Percentiles rank a stretch among this genome's conserved stretches.
These are phyloP conservation scores for Neonectria punicea DNA, from an alignment of 2,329 filamentous ascomycete species.

Conservation along the genomic window DNA sequence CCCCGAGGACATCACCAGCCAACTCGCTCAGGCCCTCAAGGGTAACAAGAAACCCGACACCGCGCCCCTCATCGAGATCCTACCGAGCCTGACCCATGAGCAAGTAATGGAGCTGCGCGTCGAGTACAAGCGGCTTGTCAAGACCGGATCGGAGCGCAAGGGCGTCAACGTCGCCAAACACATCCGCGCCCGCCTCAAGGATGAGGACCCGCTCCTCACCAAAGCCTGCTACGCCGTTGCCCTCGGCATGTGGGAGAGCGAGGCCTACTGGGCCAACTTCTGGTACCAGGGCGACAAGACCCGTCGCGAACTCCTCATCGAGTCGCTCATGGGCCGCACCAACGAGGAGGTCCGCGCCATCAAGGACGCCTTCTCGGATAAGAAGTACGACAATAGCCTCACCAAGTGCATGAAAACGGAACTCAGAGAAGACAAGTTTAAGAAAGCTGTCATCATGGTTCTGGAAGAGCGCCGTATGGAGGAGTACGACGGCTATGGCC, in stretches of 20 bases:
- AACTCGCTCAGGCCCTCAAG: slow-evolving; percentile 79
- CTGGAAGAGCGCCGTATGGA: slow-evolving; percentile 87
- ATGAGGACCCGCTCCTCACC: slow-evolving; percentile 79
- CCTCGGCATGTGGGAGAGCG: slow-evolving; percentile 89
- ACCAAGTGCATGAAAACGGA: slow-evolving; percentile 90
- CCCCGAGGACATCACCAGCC: slow-evolving; percentile 79
- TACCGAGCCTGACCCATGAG: slow-evolving; percentile 85
- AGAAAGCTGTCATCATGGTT: slow-evolving; percentile 83
- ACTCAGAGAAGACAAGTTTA: slow-evolving; percentile 95
- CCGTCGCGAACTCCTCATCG: slow-evolving; percentile 89
- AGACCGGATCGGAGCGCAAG: slow-evolving; percentile 76
- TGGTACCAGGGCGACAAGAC: slow-evolving; percentile 93
- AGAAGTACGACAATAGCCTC: slow-evolving; percentile 87
- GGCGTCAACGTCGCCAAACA: slow-evolving; percentile 89
- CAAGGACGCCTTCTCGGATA: slow-evolving; percentile 89
- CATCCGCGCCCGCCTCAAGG: slow-evolving; percentile 80
- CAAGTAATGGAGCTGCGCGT: slow-evolving; percentile 86
- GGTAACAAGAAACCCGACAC: slow-evolving; percentile 73
- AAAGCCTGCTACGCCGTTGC: slow-evolving; percentile 93
- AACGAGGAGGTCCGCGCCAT: slow-evolving; percentile 90
- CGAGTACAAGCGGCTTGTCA: slow-evolving; percentile 92
- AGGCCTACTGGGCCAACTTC: slow-evolving; percentile 98
- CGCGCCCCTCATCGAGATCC: slow-evolving; percentile 80
- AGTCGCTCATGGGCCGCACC: slow-evolving; percentile 87
- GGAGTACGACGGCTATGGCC: slow-evolving; percentile 75